Percentiles rank a stretch among this genome's conserved stretches.
These are phyloP conservation scores for Suillus americanus DNA, from an alignment of 768 basidiomycete species.

Conservation along the genomic window DNA sequence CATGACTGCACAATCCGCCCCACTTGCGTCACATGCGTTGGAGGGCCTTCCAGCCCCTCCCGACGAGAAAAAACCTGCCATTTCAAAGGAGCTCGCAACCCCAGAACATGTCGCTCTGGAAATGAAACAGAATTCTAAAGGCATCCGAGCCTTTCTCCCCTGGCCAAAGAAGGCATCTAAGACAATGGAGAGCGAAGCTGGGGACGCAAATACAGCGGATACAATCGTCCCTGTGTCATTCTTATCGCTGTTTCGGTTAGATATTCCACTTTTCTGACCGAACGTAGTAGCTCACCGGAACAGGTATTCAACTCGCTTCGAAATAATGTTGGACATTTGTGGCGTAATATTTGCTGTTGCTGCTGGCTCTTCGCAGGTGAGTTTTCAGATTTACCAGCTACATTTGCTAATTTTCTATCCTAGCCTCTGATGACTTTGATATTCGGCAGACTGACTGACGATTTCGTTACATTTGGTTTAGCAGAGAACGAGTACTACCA, in stretches of 20 bases:
- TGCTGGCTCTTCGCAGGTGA: conserved; percentile 79
- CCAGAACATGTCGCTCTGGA: not conserved
- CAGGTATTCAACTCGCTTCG: conserved; percentile 74
- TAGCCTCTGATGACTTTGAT: conserved; percentile 44
- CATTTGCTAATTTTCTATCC: not conserved
- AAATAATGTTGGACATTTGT: conserved; percentile 64
- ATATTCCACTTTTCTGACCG: not conserved
- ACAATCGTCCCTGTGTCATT: conserved; percentile 40
- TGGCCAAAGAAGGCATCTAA: conserved; percentile 34
- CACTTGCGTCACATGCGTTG: conserved; percentile 27
- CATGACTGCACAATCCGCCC: not conserved
- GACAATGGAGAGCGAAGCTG: conserved; percentile 6
- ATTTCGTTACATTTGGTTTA: conserved; percentile 36
- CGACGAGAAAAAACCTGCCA: conserved; percentile 44
- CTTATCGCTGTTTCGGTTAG: conserved; percentile 48
- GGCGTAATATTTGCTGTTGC: conserved; percentile 71
- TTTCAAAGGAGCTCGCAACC: not conserved
- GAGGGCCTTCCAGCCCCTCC: conserved; percentile 44
- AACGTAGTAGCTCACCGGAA: conserved; percentile 14
- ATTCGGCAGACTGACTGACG: conserved; percentile 47
- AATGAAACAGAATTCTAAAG: conserved; percentile 4
- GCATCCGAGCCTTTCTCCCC: conserved; percentile 39
- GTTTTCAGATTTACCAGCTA: conserved; percentile 15
- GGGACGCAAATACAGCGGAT: conserved; percentile 25
- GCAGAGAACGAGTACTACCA: not conserved